Conservation (phyloP, 805 yeast genomes). For the Starmerella sirachaensis region DNA sequence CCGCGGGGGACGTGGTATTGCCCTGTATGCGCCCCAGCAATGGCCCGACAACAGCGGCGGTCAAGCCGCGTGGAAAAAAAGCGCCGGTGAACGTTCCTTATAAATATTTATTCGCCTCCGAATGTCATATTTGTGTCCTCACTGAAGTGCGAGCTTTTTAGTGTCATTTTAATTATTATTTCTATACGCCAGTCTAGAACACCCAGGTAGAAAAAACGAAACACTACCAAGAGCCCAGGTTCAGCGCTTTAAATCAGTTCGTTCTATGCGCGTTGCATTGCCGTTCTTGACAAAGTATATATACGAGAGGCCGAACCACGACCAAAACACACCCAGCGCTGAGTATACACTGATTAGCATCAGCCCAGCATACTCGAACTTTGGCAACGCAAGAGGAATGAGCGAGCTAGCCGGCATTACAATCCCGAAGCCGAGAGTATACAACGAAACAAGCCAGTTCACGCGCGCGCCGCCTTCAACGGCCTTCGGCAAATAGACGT, state of each 20-base stretch:
- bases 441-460: slow-evolving; percentile 58
- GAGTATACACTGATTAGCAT: slow-evolving; percentile 82
- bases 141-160: not conserved
- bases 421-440: slow-evolving; percentile 55
- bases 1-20: slow-evolving; percentile 79
- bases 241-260: not conserved
- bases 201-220: not conserved
- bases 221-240: not conserved
- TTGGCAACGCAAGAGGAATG: slow-evolving; percentile 40
- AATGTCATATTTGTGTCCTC: too few species aligned
- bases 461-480: slow-evolving; percentile 43
- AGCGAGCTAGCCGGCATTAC: slow-evolving; percentile 47
- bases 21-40: slow-evolving; percentile 38
- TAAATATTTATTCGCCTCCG: too few species aligned
- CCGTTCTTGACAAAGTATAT: slow-evolving; percentile 5
- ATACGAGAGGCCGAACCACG: slow-evolving; percentile 50
- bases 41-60: not conserved
- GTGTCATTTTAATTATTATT: not conserved
- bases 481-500: slow-evolving; percentile 43
- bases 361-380: slow-evolving; percentile 60
- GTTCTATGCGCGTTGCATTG: not conserved
- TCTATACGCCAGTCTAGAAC: not conserved
- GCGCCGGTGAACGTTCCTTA: not conserved
- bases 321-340: slow-evolving; percentile 65
- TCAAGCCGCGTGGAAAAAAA: not conserved